Evolutionary conservation across 495 filamentous ascomycete species (phyloP).

Genomic region (Podospora sp.): DNA sequence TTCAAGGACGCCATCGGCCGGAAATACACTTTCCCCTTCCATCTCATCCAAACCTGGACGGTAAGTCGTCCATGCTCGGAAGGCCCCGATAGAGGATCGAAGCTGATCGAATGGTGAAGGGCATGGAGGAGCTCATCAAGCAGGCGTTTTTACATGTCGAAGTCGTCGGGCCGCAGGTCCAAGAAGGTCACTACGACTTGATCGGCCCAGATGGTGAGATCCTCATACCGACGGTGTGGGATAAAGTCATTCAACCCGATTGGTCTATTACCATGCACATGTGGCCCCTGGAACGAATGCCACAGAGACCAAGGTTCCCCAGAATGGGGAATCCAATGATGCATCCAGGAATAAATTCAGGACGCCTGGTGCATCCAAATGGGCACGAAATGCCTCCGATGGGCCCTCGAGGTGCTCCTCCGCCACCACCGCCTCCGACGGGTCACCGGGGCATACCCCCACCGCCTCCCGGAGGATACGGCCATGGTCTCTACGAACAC

Average conservation of each 20-base stretch:
- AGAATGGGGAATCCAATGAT: too few relatives aligned
- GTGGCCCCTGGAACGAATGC: slow-evolving; percentile 72
- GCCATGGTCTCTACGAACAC: too few relatives aligned
- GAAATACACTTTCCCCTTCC: slow-evolving; percentile 83
- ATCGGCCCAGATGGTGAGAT: slow-evolving; percentile 83
- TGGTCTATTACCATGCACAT: slow-evolving; percentile 94
- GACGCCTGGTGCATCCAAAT: too few relatives aligned
- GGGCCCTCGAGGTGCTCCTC: too few relatives aligned
- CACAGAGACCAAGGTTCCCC: neutral
- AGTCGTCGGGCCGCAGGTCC: slow-evolving; percentile 79
- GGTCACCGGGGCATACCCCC: too few relatives aligned
- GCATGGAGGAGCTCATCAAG: slow-evolving; percentile 83
- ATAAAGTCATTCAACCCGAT: slow-evolving; percentile 80
- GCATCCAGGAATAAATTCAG: too few relatives aligned
- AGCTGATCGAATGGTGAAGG: slow-evolving; percentile 25
- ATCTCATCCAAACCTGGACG: slow-evolving; percentile 78
- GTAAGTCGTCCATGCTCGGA: slow-evolving; percentile 48
- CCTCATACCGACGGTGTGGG: slow-evolving; percentile 84
- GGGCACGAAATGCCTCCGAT: too few relatives aligned
- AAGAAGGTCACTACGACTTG: slow-evolving; percentile 82
- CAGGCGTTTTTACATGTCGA: slow-evolving; percentile 87
- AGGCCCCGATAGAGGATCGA: neutral
- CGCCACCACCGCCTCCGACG: too few relatives aligned
- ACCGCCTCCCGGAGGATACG: too few relatives aligned
- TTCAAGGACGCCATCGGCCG: slow-evolving; percentile 77